phyloP scores from a whole-genome alignment of 495 filamentous ascomycete species.

The Penicillium lagena region DNA sequence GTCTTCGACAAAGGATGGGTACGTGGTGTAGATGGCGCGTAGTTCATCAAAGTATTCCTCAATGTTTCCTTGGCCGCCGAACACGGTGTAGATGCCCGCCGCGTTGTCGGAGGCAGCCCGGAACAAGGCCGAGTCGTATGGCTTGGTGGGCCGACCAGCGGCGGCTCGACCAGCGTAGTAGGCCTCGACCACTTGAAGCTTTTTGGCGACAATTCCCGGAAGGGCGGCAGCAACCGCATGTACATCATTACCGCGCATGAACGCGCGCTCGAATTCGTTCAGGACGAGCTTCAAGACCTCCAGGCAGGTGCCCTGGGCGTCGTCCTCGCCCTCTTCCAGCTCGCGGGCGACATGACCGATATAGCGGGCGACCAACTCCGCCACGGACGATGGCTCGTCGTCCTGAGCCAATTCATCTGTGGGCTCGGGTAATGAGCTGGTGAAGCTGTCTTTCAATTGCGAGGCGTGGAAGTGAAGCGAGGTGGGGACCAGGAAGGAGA shows the following conservation, averaged over 20 bases:
- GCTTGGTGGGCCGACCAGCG: constrained; percentile 71
- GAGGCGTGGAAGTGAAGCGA: constrained; percentile 92
- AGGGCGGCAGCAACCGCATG: constrained; percentile 81
- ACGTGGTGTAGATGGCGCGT: constrained; percentile 81
- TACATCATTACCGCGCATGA: constrained; percentile 91
- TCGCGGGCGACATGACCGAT: constrained; percentile 81
- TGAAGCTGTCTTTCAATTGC: constrained; percentile 82
- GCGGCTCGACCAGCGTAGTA: constrained; percentile 89
- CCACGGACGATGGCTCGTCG: constrained; percentile 89
- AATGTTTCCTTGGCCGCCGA: constrained; percentile 98
- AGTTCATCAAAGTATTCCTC: constrained; percentile 99
- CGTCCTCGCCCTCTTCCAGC: constrained; percentile 86
- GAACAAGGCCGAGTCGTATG: constrained; percentile 88
- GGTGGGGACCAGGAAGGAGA: constrained; percentile 90
- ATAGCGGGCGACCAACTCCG: constrained; percentile 87
- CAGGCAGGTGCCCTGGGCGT: constrained; percentile 72
- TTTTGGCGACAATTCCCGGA: constrained; percentile 84
- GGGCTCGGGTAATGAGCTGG: constrained; percentile 72
- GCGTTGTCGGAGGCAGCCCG: constrained; percentile 74
- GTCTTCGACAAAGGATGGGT: constrained; percentile 82
- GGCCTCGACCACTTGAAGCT: constrained; percentile 73
- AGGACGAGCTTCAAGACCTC: constrained; percentile 84
- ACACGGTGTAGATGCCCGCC: constrained; percentile 82
- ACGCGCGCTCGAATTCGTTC: constrained; percentile 92
- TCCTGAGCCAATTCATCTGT: constrained; percentile 97